These are phyloP conservation scores for Sonneratia alba DNA, from an alignment of 345 rosid genomes.

Conservation along the genomic window DNA sequence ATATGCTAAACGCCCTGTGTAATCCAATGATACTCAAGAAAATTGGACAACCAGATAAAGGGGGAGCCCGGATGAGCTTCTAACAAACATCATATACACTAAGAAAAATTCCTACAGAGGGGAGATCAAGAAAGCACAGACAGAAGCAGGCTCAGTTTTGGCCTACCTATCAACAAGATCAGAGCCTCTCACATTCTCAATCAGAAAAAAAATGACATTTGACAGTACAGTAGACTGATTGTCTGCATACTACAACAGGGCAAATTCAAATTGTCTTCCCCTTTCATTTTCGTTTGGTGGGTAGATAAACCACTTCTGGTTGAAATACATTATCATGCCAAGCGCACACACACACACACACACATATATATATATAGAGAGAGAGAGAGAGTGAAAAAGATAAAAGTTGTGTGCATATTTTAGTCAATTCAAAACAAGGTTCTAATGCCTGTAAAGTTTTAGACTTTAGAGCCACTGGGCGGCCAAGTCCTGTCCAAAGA, in stretches of 20 bases:
- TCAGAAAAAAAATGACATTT: background rate
- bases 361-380: too few species aligned
- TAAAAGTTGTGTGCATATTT: background rate
- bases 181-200: background rate
- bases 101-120: background rate
- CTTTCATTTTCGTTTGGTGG: background rate
- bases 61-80: background rate
- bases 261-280: background rate
- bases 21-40: background rate
- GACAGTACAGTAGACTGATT: background rate
- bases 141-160: background rate
- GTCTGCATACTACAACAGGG: background rate
- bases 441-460: background rate
- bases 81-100: background rate
- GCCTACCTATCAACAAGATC: background rate
- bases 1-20: too few species aligned
- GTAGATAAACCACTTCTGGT: background rate
- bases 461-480: background rate
- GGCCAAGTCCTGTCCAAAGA: background rate
- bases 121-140: background rate
- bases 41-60: background rate
- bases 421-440: background rate
- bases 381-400: background rate
- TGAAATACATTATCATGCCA: too few species aligned
- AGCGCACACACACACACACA: too few species aligned